Conservation (phyloP, 108 stramenopile genomes). For the Cyclotella kingstonii region DNA sequence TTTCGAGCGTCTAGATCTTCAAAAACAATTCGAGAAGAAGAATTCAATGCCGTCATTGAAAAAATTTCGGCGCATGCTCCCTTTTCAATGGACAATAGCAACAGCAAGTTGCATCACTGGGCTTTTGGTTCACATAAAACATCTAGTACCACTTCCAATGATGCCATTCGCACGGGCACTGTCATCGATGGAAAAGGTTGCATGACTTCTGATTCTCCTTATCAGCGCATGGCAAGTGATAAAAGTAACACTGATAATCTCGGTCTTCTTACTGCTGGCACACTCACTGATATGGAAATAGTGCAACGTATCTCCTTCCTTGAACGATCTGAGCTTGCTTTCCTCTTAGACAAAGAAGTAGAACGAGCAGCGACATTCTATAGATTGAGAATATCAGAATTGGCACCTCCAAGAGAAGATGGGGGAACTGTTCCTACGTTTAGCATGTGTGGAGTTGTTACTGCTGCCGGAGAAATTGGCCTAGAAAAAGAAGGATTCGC, state of each 20-base stretch:
- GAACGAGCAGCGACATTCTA: constrained; percentile 31
- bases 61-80: not conserved
- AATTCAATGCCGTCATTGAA: not conserved
- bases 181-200: not conserved
- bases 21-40: not conserved
- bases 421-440: constrained; percentile 8
- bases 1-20: no score
- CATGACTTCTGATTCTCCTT: no score
- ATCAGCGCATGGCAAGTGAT: not conserved
- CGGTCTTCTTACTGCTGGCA: not conserved
- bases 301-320: constrained; percentile 13
- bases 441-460: not conserved
- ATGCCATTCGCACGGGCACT: not conserved
- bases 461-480: not conserved
- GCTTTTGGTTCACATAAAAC: no score
- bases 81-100: no score
- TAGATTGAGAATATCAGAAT: constrained; percentile 6
- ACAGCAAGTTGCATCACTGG: no score
- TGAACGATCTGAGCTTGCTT: constrained; percentile 26
- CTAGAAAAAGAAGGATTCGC: not conserved
- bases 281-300: constrained; percentile 14
- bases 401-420: constrained; percentile 23
- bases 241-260: not conserved
- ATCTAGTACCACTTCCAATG: no score
- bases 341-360: constrained; percentile 19